Conservation (phyloP, 495 filamentous ascomycete species). For the Aspergillus steynii region DNA sequence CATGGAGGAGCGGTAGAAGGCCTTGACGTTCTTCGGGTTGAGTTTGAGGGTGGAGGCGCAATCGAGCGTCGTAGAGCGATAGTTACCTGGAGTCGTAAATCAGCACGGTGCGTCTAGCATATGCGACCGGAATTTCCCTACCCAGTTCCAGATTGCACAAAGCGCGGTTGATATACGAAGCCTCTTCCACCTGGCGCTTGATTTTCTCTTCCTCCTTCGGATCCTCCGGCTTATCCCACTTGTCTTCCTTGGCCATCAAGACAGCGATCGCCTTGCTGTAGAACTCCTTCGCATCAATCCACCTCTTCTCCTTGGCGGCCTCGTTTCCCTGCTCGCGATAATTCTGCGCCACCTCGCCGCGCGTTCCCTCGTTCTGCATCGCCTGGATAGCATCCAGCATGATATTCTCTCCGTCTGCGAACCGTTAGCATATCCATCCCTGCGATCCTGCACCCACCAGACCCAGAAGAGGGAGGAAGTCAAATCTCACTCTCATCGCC, state of each 20-base stretch:
- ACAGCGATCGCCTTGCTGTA: conserved; percentile 81
- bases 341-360: conserved; percentile 71
- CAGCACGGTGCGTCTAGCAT: conserved; percentile 8
- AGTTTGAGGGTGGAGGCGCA: conserved; percentile 76
- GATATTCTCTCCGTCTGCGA: conserved; percentile 61
- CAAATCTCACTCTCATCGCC: conserved; percentile 50
- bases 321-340: conserved; percentile 94
- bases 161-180: conserved; percentile 81
- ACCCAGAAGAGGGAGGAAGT: conserved; percentile 7
- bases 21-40: conserved; percentile 79
- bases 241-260: conserved; percentile 59
- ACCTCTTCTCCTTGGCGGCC: conserved; percentile 68
- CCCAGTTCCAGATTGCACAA: conserved; percentile 78
- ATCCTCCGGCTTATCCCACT: conserved; percentile 47
- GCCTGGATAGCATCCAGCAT: conserved; percentile 85
- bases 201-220: conserved; percentile 54
- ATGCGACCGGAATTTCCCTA: conserved; percentile 29
- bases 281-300: conserved; percentile 84
- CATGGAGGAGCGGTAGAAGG: conserved; percentile 77
- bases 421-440: conserved; percentile 1
- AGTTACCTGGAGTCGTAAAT: conserved; percentile 60
- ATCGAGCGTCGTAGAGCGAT: conserved; percentile 78
- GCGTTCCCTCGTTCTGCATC: conserved; percentile 87
- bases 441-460: background rate
- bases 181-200: conserved; percentile 65